A percentile compares a stretch with the other conserved stretches of the same genome.
phyloP scores from a whole-genome alignment of 345 rosid genomes.

The Camelina laxa region DNA sequence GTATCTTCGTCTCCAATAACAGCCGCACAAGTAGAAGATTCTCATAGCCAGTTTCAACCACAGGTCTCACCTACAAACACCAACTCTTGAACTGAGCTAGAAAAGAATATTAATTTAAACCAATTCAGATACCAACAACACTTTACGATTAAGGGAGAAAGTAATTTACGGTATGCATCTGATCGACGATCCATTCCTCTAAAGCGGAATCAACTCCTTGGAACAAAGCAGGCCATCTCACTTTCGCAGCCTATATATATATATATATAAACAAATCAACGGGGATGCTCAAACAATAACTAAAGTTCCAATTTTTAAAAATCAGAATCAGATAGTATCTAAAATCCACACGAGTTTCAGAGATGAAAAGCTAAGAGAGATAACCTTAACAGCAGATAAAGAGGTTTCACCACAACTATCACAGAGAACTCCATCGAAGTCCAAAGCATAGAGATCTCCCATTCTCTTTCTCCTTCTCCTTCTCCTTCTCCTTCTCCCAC shows the following conservation, averaged over 20 bases:
- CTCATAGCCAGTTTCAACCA: slow-evolving; percentile 95
- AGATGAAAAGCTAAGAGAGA: background rate
- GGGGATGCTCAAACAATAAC: background rate
- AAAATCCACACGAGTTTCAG: slow-evolving; percentile 9
- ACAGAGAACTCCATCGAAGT: slow-evolving; percentile 95
- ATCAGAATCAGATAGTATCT: background rate
- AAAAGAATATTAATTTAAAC: background rate
- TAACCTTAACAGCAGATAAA: slow-evolving; percentile 89
- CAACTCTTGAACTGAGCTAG: background rate
- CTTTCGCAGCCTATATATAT: slow-evolving; percentile 70
- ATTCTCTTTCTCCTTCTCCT: slow-evolving; percentile 33
- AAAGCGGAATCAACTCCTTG: slow-evolving; percentile 60
- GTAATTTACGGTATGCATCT: slow-evolving; percentile 69
- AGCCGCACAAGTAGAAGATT: slow-evolving; percentile 79
- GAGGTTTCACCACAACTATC: slow-evolving; percentile 97
- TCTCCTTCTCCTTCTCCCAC: background rate
- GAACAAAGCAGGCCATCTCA: slow-evolving; percentile 81
- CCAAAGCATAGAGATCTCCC: slow-evolving; percentile 90
- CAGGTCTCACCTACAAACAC: slow-evolving; percentile 77
- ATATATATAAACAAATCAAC: background rate
- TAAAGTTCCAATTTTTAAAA: background rate
- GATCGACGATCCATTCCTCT: slow-evolving; percentile 88
- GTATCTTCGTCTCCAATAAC: slow-evolving; percentile 72
- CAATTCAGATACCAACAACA: background rate
- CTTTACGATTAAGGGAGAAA: background rate